These are phyloP conservation scores for Pseudopyricularia javanii DNA, from an alignment of 2,329 filamentous ascomycete genomes.

Conservation along the genomic window DNA sequence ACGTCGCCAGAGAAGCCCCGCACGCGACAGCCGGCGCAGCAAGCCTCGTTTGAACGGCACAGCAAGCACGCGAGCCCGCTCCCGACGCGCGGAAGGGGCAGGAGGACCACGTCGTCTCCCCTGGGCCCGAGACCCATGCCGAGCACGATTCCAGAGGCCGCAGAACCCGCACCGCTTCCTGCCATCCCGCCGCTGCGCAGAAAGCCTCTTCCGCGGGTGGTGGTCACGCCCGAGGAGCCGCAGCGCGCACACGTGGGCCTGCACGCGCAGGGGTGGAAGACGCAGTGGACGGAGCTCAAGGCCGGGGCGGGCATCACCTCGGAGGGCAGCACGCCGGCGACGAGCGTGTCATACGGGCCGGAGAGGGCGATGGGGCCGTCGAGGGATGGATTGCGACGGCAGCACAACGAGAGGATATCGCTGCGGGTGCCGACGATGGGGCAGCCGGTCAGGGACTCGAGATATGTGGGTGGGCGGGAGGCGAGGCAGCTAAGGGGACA, in stretches of 20 bases:
- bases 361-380: background rate
- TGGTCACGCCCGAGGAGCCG: background rate
- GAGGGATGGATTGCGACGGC: background rate
- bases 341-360: background rate
- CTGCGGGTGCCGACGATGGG: background rate
- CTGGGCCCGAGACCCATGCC: background rate
- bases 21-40: background rate
- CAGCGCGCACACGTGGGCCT: background rate
- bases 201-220: background rate
- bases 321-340: background rate
- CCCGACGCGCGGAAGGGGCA: background rate
- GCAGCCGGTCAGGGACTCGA: background rate
- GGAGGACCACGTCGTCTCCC: background rate
- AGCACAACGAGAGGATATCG: background rate
- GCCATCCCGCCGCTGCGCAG: background rate
- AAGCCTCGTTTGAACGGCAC: background rate
- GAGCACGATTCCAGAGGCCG: background rate
- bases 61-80: background rate
- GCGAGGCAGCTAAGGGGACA: background rate
- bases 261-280: background rate
- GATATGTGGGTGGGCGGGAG: background rate
- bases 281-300: slow-evolving; percentile 1
- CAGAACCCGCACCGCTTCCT: background rate
- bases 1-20: background rate
- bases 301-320: background rate